Evolutionary conservation across 768 basidiomycete species (phyloP), one percentile per base, ranked within the genome.

Genomic region (Boletales sp.): DNA sequence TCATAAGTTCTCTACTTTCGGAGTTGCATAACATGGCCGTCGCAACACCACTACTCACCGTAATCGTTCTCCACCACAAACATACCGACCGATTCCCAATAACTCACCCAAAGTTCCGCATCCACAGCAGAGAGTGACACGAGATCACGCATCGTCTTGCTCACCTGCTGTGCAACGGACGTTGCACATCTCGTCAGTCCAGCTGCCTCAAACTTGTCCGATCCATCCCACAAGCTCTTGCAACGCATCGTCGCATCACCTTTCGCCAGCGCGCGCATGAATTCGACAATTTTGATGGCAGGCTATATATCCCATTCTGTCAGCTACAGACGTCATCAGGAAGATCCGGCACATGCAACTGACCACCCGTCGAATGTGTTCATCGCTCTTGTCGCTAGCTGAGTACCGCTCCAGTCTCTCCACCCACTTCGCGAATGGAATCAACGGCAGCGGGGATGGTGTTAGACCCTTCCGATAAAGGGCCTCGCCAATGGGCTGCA

Each of bases 71-170:
- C 25, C 25, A 28, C 25, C 5, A 28, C 33, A 18, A 68, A 59
- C 51, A 69, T 61, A 17, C 62, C 63, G 11, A 46, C 50, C 14
- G 51, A 58, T 35, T 50, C 64, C 74, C 74, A 75, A 48, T 75
- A 75, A 10, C 60, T 61, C 3, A 76, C 60, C 72, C 73, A 77
- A n/a, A 47, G 48, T 3, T 33, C 44, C 12, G 50, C 72, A 40
- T 73, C 66, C 0, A 44, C 49, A 2, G 51, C 49, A 8, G 38
- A 40, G 30, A 47, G 19, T 5, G 61, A 53, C 21, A 56, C 51
- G 3, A 73, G 52, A 1, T 41, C 43, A 18, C 54, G 60, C 58
- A 78, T 67, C 9, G 69, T 70, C 46, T 53, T 40, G 51, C 76
- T 75, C 44, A 68, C 49, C 2, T 35, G 46, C 38, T 60, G 64